Evolutionary conservation across 73 alveolate species (phyloP).

Genomic region (Uronychia binucleata): DNA sequence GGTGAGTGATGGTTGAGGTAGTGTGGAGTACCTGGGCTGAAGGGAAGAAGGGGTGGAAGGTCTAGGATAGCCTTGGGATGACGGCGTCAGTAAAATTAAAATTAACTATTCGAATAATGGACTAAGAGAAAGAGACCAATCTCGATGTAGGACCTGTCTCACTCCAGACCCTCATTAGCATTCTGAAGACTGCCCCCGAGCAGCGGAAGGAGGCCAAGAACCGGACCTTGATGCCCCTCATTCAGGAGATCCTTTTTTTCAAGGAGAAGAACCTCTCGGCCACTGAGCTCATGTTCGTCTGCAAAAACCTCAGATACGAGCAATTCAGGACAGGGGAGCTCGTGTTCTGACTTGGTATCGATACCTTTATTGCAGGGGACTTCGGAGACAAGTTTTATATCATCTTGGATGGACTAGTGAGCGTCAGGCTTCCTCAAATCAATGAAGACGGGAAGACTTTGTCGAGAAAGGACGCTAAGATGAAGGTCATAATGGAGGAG

Average conservation of each 20-base stretch:
- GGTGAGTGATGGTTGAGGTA: too few species aligned
- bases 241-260: not conserved
- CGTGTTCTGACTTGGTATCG: not conserved
- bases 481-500: too few species aligned
- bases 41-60: too few species aligned
- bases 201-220: not conserved
- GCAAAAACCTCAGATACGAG: not conserved
- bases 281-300: not conserved
- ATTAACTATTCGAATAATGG: not conserved
- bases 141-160: not conserved
- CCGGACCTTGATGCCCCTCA: not conserved
- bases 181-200: not conserved
- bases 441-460: too few species aligned
- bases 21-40: too few species aligned
- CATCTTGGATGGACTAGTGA: constrained; percentile 21
- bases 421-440: constrained; percentile 18
- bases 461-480: too few species aligned
- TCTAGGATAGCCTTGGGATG: too few species aligned
- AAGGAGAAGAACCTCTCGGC: not conserved
- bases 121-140: not conserved
- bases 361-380: too few species aligned
- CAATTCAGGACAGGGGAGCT: not conserved
- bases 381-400: constrained; percentile 36
- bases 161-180: not conserved
- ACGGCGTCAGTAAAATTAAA: too few species aligned